Conservation (phyloP, 1,139 yeast species). For the Protomyces gravidus region DNA sequence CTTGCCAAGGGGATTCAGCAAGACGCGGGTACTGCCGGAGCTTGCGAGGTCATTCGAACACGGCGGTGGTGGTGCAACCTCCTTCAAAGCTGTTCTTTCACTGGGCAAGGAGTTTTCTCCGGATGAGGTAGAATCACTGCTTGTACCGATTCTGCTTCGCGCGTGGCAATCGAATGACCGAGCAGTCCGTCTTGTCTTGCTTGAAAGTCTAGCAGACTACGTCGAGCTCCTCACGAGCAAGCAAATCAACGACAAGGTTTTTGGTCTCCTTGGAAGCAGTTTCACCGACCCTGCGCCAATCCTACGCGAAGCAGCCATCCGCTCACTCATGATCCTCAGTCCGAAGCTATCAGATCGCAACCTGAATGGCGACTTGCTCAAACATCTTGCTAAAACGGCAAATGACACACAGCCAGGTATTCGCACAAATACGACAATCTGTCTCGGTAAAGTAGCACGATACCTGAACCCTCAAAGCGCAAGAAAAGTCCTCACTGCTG, state of each 20-base stretch:
- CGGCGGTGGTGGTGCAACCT: constrained; percentile 35
- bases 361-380: constrained; percentile 75
- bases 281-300: constrained; percentile 78
- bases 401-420: constrained; percentile 79
- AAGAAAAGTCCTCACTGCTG: constrained; percentile 69
- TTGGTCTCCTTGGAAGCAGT: constrained; percentile 64
- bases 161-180: constrained; percentile 69
- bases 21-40: constrained; percentile 65
- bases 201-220: constrained; percentile 59
- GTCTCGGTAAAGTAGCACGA: constrained; percentile 66
- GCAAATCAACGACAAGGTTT: constrained; percentile 62
- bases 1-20: constrained; percentile 60
- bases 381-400: constrained; percentile 81
- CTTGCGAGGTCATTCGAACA: constrained; percentile 46
- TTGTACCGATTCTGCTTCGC: constrained; percentile 62
- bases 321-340: constrained; percentile 60
- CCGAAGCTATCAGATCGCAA: constrained; percentile 71
- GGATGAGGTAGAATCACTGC: constrained; percentile 46
- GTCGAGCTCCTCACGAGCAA: constrained; percentile 50
- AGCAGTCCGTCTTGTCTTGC: constrained; percentile 64
- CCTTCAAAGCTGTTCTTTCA: constrained; percentile 31
- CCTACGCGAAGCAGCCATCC: constrained; percentile 75
- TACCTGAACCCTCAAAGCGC: constrained; percentile 52
- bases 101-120: constrained; percentile 46
- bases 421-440: constrained; percentile 76